A percentile compares a stretch with the other conserved stretches of the same genome.
These are phyloP conservation scores for Penicillium waksmanii DNA, from an alignment of 495 filamentous ascomycete genomes.

Conservation along the genomic window DNA sequence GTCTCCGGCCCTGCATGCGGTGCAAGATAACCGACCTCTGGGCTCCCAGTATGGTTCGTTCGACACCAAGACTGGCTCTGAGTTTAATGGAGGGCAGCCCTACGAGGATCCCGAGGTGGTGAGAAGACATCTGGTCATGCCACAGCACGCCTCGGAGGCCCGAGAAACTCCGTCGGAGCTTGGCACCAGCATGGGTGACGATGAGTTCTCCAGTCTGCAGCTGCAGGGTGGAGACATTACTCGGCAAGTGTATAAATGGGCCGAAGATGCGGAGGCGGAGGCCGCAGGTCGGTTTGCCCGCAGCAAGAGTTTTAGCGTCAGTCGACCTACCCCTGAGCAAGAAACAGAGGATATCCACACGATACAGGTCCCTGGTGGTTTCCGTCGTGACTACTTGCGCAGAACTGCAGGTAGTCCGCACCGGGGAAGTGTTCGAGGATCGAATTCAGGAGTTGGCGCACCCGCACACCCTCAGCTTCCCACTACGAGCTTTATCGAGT, in stretches of 20 bases:
- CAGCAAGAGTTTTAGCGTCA: slow-evolving; percentile 82
- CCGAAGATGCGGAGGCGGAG: slow-evolving; percentile 72
- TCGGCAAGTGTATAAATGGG: slow-evolving; percentile 91
- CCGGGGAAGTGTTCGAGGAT: slow-evolving; percentile 51
- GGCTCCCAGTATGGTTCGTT: slow-evolving; percentile 81
- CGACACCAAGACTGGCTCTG: slow-evolving; percentile 58
- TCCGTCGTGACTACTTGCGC: slow-evolving; percentile 84
- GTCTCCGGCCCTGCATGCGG: slow-evolving; percentile 54
- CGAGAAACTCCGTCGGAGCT: slow-evolving; percentile 42
- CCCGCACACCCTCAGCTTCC: slow-evolving; percentile 63
- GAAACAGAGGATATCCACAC: slow-evolving; percentile 80
- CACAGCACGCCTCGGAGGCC: slow-evolving; percentile 52
- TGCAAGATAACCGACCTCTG: slow-evolving; percentile 48
- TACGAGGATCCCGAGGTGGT: slow-evolving; percentile 82
- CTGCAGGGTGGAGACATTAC: slow-evolving; percentile 95
- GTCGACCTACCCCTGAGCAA: slow-evolving; percentile 74
- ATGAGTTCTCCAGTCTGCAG: slow-evolving; percentile 89
- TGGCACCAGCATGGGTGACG: slow-evolving; percentile 59
- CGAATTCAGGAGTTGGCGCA: slow-evolving; percentile 32
- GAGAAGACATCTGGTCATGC: slow-evolving; percentile 77
- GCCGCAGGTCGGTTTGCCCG: slow-evolving; percentile 58
- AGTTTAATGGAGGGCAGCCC: slow-evolving; percentile 44
- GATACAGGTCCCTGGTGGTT: slow-evolving; percentile 91
- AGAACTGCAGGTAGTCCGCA: slow-evolving; percentile 64
- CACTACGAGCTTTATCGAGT: slow-evolving; percentile 92